These are phyloP conservation scores for Penicillium sp. DNA, from an alignment of 2,329 filamentous ascomycete genomes.

Conservation along the genomic window DNA sequence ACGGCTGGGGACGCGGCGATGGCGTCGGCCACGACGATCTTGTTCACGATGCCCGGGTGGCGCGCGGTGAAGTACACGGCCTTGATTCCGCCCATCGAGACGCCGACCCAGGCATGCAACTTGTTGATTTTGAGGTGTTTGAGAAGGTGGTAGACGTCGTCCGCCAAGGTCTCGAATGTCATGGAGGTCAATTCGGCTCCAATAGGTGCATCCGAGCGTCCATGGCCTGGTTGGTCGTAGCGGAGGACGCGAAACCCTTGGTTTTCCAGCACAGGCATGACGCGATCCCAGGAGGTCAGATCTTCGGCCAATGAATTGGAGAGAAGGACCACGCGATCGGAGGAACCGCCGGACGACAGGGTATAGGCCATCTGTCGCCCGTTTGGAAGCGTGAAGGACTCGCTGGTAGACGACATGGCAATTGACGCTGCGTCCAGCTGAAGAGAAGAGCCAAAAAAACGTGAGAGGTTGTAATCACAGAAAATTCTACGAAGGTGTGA, in stretches of 20 bases:
- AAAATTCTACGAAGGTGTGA: too few species aligned
- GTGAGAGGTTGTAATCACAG: too few species aligned
- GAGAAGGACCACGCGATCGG: constrained; percentile 38
- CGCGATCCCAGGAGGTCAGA: constrained; percentile 40
- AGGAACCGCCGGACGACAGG: constrained; percentile 12
- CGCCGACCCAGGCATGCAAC: constrained; percentile 43
- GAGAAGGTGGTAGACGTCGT: constrained; percentile 41
- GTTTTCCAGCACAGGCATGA: constrained; percentile 36
- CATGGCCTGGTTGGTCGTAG: constrained; percentile 49
- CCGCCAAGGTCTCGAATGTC: constrained; percentile 43
- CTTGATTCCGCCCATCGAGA: constrained; percentile 48
- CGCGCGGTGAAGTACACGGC: constrained; percentile 42
- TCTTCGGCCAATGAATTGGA: constrained; percentile 44
- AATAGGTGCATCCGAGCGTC: constrained; percentile 37
- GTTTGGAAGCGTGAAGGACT: constrained; percentile 13
- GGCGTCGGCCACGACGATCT: constrained; percentile 44
- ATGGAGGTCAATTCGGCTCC: constrained; percentile 25
- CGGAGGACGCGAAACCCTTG: constrained; percentile 44
- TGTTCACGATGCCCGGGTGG: constrained; percentile 41
- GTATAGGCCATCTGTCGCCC: constrained; percentile 11
- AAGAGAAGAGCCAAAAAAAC: too few species aligned
- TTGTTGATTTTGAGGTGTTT: constrained; percentile 25
- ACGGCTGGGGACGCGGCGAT: constrained; percentile 42
- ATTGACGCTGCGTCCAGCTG: background rate
- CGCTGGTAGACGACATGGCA: constrained; percentile 1